A percentile compares a stretch with the other conserved stretches of the same genome.
These are phyloP conservation scores for Lyophyllum semitale DNA, from an alignment of 768 basidiomycete species.

Conservation along the genomic window DNA sequence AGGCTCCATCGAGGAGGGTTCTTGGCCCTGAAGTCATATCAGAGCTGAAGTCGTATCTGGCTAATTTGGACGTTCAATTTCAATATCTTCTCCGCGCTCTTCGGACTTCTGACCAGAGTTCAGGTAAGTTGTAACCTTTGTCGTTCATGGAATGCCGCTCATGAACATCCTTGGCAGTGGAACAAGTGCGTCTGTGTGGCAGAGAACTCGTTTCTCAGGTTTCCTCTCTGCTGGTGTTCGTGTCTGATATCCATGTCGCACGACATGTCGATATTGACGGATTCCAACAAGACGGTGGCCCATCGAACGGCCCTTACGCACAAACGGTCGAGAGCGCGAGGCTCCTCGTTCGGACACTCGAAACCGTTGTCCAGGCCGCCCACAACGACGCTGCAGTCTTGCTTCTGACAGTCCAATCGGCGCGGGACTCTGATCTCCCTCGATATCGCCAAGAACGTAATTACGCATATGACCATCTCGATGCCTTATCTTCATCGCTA, in stretches of 20 bases:
- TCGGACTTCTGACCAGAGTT: constrained; percentile 31
- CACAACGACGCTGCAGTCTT: constrained; percentile 72
- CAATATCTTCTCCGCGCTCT: constrained; percentile 36
- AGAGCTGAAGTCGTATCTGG: constrained; percentile 51
- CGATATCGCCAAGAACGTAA: constrained; percentile 32
- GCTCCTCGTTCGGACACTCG: constrained; percentile 66
- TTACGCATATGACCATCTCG: constrained; percentile 45
- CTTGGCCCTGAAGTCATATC: constrained; percentile 54
- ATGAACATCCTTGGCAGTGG: constrained; percentile 27
- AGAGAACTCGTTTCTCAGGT: constrained; percentile 57
- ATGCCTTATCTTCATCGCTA: constrained; percentile 51
- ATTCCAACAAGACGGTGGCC: constrained; percentile 49
- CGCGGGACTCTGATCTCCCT: constrained; percentile 39
- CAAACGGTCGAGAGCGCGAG: constrained; percentile 73
- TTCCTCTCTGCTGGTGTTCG: constrained; percentile 56
- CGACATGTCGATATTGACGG: constrained; percentile 84
- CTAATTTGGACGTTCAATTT: constrained; percentile 53
- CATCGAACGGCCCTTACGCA: constrained; percentile 53
- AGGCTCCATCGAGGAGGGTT: constrained; percentile 45
- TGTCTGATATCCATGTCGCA: constrained; percentile 77
- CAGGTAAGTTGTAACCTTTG: constrained; percentile 32
- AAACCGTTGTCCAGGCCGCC: constrained; percentile 68
- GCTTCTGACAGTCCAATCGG: constrained; percentile 58
- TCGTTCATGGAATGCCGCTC: background rate
- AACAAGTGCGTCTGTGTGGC: constrained; percentile 43